Evolutionary conservation across 192 early-diverging fungal genomes (phyloP).

Genomic region (Mortierella claussenii): DNA sequence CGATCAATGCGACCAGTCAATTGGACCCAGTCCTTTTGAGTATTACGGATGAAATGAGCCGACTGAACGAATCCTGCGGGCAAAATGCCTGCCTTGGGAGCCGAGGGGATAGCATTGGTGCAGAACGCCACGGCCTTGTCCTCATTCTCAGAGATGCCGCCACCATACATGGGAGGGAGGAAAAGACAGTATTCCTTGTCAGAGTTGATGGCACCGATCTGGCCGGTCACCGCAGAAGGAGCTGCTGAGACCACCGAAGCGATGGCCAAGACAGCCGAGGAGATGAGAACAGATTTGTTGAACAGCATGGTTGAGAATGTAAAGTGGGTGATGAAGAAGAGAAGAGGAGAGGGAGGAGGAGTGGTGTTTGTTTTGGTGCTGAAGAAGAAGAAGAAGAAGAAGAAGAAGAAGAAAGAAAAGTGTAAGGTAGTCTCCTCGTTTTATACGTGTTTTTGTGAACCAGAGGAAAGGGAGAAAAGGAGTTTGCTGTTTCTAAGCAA

Average conservation of each 20-base stretch:
- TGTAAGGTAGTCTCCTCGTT: background rate
- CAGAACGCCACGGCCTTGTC: conserved; percentile 51
- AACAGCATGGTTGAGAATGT: too few relatives aligned
- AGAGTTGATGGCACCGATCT: conserved; percentile 19
- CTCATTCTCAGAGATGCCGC: conserved; percentile 31
- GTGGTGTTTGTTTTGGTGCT: too few relatives aligned
- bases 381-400: background rate
- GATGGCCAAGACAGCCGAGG: background rate
- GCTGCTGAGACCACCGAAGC: background rate
- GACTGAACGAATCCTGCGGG: conserved; percentile 56
- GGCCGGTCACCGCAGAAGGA: conserved; percentile 10
- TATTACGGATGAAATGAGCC: conserved; percentile 39
- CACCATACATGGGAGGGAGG: conserved; percentile 34
- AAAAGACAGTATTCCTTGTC: conserved; percentile 36
- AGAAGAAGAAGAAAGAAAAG: conserved; percentile 1
- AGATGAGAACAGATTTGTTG: background rate
- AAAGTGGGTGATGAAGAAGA: too few relatives aligned
- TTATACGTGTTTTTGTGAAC: too few relatives aligned
- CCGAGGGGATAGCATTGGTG: conserved; percentile 27
- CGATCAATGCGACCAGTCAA: conserved; percentile 61
- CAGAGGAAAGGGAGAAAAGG: too few relatives aligned
- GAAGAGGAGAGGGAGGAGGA: too few relatives aligned
- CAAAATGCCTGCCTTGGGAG: conserved; percentile 46
- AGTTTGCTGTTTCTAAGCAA: too few relatives aligned
- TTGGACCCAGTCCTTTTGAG: conserved; percentile 55